Conservation (phyloP, 257 asterid genomes). For the Solanum bukasovii region DNA sequence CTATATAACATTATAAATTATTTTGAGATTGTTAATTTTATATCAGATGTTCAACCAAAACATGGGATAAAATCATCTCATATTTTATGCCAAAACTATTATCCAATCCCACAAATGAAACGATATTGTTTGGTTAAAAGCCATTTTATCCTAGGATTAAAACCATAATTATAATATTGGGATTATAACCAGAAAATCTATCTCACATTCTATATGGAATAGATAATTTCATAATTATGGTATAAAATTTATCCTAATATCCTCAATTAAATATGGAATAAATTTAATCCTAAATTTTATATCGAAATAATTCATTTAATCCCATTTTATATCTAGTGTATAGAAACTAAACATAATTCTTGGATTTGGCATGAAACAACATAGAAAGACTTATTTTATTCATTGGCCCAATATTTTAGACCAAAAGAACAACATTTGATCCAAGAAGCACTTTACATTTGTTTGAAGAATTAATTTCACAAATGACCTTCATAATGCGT, state of each 20-base stretch:
- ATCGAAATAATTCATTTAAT: not conserved
- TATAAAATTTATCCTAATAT: not conserved
- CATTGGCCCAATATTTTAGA: not conserved
- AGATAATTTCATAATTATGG: not conserved
- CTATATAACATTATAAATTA: not conserved
- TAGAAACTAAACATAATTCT: no score
- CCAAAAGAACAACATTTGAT: not conserved
- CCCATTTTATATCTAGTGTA: no score
- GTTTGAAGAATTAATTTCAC: not conserved
- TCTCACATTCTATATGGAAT: not conserved
- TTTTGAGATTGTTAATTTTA: not conserved
- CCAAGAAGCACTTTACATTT: not conserved
- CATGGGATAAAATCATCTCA: not conserved
- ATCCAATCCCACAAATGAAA: not conserved
- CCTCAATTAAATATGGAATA: not conserved
- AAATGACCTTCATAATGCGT: not conserved
- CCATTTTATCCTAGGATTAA: not conserved
- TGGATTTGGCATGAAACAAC: no score
- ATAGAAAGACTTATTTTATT: no score
- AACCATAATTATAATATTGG: no score
- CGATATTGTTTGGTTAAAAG: not conserved
- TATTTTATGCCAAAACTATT: not conserved
- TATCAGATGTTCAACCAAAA: not conserved
- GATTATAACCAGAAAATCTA: no score
- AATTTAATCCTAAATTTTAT: no score